Evolutionary conservation across 495 filamentous ascomycete genomes (phyloP).

Genomic region (Podospora tetraspora): DNA sequence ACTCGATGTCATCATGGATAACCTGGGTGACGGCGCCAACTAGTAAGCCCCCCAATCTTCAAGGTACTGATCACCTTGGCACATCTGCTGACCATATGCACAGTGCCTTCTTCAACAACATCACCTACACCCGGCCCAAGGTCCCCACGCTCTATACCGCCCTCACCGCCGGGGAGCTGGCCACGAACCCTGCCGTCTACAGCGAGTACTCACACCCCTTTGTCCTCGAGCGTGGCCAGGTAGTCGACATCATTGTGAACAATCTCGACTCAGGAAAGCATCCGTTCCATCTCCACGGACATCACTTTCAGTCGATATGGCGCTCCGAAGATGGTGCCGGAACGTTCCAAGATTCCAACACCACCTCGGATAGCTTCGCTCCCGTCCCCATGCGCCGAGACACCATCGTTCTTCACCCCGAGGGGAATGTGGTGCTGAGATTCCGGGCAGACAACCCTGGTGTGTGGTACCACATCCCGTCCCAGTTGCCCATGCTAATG

Average conservation of each 20-base stretch:
- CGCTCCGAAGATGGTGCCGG: constrained; percentile 40
- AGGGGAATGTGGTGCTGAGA: constrained; percentile 35
- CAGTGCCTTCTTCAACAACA: constrained; percentile 47
- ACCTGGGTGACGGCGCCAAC: constrained; percentile 9
- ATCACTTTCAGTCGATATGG: constrained; percentile 59
- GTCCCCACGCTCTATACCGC: constrained; percentile 60
- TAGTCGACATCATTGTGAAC: constrained; percentile 67
- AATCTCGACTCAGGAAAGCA: constrained; percentile 55
- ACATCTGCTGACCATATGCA: background rate
- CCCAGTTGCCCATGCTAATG: background rate
- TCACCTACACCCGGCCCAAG: constrained; percentile 40
- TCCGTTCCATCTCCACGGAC: constrained; percentile 51
- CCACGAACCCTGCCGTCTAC: constrained; percentile 44
- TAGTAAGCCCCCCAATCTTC: constrained; percentile 51
- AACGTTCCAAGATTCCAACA: constrained; percentile 39
- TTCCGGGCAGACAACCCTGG: constrained; percentile 43
- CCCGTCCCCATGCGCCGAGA: constrained; percentile 47
- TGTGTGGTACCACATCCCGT: background rate
- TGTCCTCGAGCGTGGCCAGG: constrained; percentile 37
- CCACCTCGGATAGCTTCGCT: background rate
- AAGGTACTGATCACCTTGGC: constrained; percentile 29
- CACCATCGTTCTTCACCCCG: constrained; percentile 40
- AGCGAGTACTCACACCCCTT: constrained; percentile 51
- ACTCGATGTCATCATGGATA: constrained; percentile 31
- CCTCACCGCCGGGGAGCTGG: constrained; percentile 40